Conservation (phyloP, 306 rosid genomes). For the Vigna mungo region DNA sequence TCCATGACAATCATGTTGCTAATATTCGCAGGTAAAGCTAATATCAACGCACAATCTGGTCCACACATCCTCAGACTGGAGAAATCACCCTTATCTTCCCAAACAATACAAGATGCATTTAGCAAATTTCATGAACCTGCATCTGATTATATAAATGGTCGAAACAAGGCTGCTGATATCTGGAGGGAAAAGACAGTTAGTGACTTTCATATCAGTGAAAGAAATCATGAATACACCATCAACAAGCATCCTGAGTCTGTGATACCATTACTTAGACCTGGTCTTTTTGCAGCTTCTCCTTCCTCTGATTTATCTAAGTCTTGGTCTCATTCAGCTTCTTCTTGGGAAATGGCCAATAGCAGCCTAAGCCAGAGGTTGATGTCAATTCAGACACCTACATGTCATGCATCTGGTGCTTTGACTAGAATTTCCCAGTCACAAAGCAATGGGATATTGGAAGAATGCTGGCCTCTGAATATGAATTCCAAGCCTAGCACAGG, state of each 20-base stretch:
- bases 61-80: conserved; percentile 63
- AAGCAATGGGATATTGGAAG: conserved; percentile 64
- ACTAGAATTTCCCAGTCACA: conserved; percentile 64
- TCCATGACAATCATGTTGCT: conserved; percentile 6
- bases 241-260: conserved; percentile 55
- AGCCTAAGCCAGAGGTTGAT: conserved; percentile 66
- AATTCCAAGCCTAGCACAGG: conserved; percentile 59
- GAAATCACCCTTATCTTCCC: conserved; percentile 55
- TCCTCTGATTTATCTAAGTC: conserved; percentile 62
- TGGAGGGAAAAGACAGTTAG: conserved; percentile 66
- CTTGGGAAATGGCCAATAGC: conserved; percentile 74
- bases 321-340: conserved; percentile 72
- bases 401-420: conserved; percentile 55
- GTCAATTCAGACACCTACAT: conserved; percentile 62
- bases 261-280: conserved; percentile 55
- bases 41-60: conserved; percentile 54
- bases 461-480: conserved; percentile 64
- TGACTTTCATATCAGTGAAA: conserved; percentile 58
- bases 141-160: conserved; percentile 52
- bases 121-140: conserved; percentile 59
- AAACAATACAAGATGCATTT: conserved; percentile 57
- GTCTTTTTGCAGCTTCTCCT: conserved; percentile 53
- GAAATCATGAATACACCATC: conserved; percentile 54
- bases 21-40: conserved; percentile 64
- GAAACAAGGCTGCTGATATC: conserved; percentile 51